phyloP scores from a whole-genome alignment of 768 basidiomycete genomes.

The Calocera cornea region DNA sequence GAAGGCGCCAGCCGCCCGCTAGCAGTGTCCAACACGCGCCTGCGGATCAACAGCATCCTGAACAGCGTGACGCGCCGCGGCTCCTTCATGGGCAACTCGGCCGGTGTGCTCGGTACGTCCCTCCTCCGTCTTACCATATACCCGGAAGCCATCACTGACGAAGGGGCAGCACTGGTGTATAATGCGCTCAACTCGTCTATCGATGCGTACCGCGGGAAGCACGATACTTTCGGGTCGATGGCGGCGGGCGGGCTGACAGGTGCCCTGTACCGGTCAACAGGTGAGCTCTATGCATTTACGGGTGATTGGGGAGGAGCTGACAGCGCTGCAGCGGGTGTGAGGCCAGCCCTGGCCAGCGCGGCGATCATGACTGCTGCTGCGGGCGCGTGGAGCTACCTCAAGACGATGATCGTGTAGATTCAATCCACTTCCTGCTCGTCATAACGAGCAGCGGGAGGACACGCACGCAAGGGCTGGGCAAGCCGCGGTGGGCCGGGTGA shows the following conservation, averaged over 20 bases:
- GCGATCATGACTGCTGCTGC: constrained; percentile 80
- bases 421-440: too few species aligned
- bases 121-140: constrained; percentile 1
- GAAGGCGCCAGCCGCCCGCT: constrained; percentile 83
- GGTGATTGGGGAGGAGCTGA: constrained; percentile 13
- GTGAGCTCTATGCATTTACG: constrained; percentile 35
- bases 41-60: constrained; percentile 92
- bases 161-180: constrained; percentile 70
- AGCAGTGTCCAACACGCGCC: constrained; percentile 68
- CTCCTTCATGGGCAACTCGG: constrained; percentile 95
- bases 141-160: constrained; percentile 4
- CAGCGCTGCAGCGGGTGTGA: constrained; percentile 65
- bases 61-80: constrained; percentile 95
- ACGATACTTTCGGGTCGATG: constrained; percentile 86
- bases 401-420: constrained; percentile 54
- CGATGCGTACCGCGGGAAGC: constrained; percentile 75
- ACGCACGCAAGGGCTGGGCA: too few species aligned
- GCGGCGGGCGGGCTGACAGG: constrained; percentile 83
- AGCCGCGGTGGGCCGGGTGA: too few species aligned
- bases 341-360: constrained; percentile 77
- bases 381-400: constrained; percentile 89
- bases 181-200: constrained; percentile 93
- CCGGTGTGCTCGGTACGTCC: constrained; percentile 84
- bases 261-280: constrained; percentile 83
- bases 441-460: too few species aligned